Conservation (phyloP, 176 grass and related monocot species). For the Otatea glauca region DNA sequence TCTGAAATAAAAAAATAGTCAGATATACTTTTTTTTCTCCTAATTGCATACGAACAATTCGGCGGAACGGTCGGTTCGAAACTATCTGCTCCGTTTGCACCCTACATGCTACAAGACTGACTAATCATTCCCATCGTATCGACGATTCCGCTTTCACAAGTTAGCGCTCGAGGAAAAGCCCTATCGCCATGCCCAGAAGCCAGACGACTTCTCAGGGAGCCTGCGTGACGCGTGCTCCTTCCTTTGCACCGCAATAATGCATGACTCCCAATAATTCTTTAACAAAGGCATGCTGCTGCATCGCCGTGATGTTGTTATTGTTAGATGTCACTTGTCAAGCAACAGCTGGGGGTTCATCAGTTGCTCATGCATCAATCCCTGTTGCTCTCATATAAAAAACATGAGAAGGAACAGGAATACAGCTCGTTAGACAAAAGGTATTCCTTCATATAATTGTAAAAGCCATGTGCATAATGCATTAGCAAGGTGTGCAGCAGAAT, state of each 20-base stretch:
- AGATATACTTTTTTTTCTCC: no score
- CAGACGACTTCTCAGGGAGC: neutral
- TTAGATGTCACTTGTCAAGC: constrained; percentile 21
- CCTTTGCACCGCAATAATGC: constrained; percentile 18
- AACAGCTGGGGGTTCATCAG: neutral
- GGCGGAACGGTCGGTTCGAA: no score
- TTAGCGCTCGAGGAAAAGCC: neutral
- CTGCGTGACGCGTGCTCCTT: neutral
- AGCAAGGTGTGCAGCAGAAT: neutral
- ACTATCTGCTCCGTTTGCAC: no score
- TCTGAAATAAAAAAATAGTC: no score
- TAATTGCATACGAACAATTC: no score
- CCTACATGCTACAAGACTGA: no score
- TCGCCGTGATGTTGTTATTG: neutral
- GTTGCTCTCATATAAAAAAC: neutral
- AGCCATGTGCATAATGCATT: neutral
- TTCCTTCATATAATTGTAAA: neutral
- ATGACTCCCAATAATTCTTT: neutral
- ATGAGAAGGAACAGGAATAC: neutral
- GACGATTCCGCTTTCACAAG: neutral
- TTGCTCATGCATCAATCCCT: neutral
- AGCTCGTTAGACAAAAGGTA: neutral
- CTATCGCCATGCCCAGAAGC: constrained; percentile 4
- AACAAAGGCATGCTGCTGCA: neutral
- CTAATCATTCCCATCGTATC: neutral